phyloP scores from a whole-genome alignment of 352 stramenopile genomes.

The Phytophthora lateralis region DNA sequence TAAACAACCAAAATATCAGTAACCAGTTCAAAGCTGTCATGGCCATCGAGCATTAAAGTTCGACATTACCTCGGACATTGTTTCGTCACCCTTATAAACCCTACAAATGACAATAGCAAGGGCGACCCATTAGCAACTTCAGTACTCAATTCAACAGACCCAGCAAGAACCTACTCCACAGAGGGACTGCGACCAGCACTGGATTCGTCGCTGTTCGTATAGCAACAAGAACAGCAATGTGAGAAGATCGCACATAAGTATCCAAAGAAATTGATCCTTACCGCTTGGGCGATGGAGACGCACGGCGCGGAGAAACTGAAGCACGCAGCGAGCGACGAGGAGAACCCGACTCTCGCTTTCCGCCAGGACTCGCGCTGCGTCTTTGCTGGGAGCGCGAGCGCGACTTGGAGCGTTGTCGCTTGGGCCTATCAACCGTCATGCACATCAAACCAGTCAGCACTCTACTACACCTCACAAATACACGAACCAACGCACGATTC shows the following conservation, averaged over 20 bases:
- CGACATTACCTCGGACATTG: slow-evolving; percentile 26
- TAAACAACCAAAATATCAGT: slow-evolving; percentile 4
- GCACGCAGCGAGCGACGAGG: slow-evolving; percentile 21
- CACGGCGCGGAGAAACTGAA: slow-evolving; percentile 20
- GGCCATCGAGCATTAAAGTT: background rate
- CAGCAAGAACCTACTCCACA: slow-evolving; percentile 20
- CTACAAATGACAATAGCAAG: slow-evolving; percentile 6
- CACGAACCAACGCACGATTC: slow-evolving; percentile 18
- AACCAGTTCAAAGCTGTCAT: background rate
- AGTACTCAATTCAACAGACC: background rate
- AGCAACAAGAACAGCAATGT: background rate
- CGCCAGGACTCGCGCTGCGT: slow-evolving; percentile 29
- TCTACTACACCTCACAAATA: background rate
- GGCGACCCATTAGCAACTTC: background rate
- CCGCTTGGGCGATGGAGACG: slow-evolving; percentile 30
- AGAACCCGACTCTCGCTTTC: slow-evolving; percentile 19
- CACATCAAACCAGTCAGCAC: background rate
- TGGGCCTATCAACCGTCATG: slow-evolving; percentile 4
- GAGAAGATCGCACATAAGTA: background rate
- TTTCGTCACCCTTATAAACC: slow-evolving; percentile 18
- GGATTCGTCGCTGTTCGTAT: slow-evolving; percentile 13
- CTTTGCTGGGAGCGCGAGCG: slow-evolving; percentile 27
- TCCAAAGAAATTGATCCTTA: slow-evolving; percentile 6
- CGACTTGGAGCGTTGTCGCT: slow-evolving; percentile 32
- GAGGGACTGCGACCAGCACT: slow-evolving; percentile 23